phyloP scores from a whole-genome alignment of 306 rosid species.

The Parietaria judaica region DNA sequence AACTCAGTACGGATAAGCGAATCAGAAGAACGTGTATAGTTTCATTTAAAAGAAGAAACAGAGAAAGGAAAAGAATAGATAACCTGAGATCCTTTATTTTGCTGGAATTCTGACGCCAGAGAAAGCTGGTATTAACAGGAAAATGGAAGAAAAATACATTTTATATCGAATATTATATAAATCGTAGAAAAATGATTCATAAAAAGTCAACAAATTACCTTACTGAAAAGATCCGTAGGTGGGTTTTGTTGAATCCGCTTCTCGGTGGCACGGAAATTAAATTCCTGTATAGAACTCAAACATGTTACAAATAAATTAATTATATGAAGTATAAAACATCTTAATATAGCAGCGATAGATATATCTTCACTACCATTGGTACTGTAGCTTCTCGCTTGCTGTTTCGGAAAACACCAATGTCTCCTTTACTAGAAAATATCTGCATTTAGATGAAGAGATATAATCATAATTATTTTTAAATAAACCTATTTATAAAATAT shows the following conservation, averaged over 20 bases:
- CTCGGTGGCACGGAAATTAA: slow-evolving; percentile 57
- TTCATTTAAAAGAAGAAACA: slow-evolving; percentile 2
- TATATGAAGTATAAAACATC: slow-evolving; percentile 5
- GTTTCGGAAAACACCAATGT: slow-evolving; percentile 73
- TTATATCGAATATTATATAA: not conserved
- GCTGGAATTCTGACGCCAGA: slow-evolving; percentile 48
- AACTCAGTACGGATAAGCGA: slow-evolving; percentile 28
- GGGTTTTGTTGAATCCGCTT: slow-evolving; percentile 57
- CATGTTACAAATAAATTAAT: slow-evolving; percentile 14
- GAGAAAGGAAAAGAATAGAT: slow-evolving; percentile 19
- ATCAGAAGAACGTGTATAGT: not conserved
- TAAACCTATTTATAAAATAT: not conserved
- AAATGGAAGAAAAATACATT: not conserved
- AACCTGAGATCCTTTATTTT: slow-evolving; percentile 53
- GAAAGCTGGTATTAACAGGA: slow-evolving; percentile 55
- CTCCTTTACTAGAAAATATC: slow-evolving; percentile 86
- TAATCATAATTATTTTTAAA: slow-evolving; percentile 4
- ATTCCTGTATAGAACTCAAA: slow-evolving; percentile 50
- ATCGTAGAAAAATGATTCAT: not conserved
- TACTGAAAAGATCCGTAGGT: slow-evolving; percentile 81
- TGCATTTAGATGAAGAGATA: slow-evolving; percentile 29
- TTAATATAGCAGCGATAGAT: slow-evolving; percentile 10
- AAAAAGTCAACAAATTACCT: slow-evolving; percentile 35
- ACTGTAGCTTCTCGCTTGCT: slow-evolving; percentile 73
- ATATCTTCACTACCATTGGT: slow-evolving; percentile 47